A percentile compares a stretch with the other conserved stretches of the same genome.
These are phyloP conservation scores for Auricularia cornea DNA, from an alignment of 768 basidiomycete genomes.

Conservation along the genomic window DNA sequence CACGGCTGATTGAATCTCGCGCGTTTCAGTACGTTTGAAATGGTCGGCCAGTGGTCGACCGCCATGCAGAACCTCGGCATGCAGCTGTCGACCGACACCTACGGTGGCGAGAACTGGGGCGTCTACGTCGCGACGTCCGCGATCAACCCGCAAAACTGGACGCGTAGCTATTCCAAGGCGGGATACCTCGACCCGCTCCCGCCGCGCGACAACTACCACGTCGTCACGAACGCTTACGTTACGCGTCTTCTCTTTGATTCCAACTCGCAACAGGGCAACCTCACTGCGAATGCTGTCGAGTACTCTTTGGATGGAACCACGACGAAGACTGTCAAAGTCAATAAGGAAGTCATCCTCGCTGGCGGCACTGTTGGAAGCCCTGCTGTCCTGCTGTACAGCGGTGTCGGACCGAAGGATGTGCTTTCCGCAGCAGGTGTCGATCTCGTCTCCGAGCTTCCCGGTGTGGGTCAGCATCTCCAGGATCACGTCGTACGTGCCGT, in stretches of 20 bases:
- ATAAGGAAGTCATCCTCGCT: constrained; percentile 44
- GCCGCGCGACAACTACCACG: constrained; percentile 52
- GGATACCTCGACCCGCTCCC: constrained; percentile 60
- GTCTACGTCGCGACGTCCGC: constrained; percentile 47
- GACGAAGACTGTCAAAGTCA: constrained; percentile 39
- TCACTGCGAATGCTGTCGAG: constrained; percentile 39
- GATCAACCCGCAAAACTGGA: constrained; percentile 57
- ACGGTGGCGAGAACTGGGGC: constrained; percentile 42
- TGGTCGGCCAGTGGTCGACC: background rate
- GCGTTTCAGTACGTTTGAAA: background rate
- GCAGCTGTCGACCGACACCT: constrained; percentile 23
- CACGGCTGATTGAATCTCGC: constrained; percentile 15
- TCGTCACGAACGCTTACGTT: constrained; percentile 53
- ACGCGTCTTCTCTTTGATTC: constrained; percentile 39
- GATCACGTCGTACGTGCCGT: constrained; percentile 13
- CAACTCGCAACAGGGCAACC: constrained; percentile 20
- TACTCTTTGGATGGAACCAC: constrained; percentile 32
- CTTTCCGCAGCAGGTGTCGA: constrained; percentile 37
- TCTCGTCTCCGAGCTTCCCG: constrained; percentile 12
- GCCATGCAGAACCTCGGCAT: constrained; percentile 1
- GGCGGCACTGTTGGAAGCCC: constrained; percentile 46
- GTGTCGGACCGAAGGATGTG: constrained; percentile 49
- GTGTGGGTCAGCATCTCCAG: constrained; percentile 18
- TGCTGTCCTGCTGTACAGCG: constrained; percentile 47
- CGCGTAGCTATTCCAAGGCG: constrained; percentile 53